Conservation (phyloP, 768 basidiomycete species). For the Mrakia frigida region DNA sequence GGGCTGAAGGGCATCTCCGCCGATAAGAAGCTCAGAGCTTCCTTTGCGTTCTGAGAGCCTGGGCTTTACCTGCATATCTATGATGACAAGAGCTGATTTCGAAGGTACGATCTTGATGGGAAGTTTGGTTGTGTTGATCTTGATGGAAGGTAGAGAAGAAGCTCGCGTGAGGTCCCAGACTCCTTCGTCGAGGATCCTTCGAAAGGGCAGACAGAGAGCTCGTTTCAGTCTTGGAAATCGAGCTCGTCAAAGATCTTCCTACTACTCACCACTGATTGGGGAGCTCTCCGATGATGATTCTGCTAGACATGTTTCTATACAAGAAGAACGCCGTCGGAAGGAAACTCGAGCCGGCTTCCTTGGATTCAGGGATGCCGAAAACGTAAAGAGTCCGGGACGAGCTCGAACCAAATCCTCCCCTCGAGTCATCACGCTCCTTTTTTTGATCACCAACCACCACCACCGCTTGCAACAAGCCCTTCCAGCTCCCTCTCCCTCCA, state of each 20-base stretch:
- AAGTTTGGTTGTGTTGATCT: slow-evolving; percentile 3
- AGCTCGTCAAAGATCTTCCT: background rate
- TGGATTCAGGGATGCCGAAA: background rate
- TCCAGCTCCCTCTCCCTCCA: no score
- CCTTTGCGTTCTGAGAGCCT: background rate
- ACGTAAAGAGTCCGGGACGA: background rate
- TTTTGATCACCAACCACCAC: background rate
- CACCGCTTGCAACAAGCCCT: background rate
- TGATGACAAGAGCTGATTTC: slow-evolving; percentile 23
- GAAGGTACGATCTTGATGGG: background rate
- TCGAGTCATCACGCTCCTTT: background rate
- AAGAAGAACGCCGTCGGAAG: background rate
- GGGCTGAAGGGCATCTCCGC: no score
- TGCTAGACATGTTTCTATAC: background rate
- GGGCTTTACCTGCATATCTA: slow-evolving; percentile 25
- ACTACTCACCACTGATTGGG: slow-evolving; percentile 17
- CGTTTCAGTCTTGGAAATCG: background rate
- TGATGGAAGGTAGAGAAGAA: background rate
- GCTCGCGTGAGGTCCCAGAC: slow-evolving; percentile 7
- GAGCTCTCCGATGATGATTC: background rate
- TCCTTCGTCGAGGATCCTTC: background rate
- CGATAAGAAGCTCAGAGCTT: no score
- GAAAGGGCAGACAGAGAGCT: background rate
- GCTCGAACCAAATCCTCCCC: background rate
- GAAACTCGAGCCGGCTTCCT: background rate